Conservation (phyloP, 371 early-diverging fungal genomes). For the Syncephalastrum racemosum region DNA sequence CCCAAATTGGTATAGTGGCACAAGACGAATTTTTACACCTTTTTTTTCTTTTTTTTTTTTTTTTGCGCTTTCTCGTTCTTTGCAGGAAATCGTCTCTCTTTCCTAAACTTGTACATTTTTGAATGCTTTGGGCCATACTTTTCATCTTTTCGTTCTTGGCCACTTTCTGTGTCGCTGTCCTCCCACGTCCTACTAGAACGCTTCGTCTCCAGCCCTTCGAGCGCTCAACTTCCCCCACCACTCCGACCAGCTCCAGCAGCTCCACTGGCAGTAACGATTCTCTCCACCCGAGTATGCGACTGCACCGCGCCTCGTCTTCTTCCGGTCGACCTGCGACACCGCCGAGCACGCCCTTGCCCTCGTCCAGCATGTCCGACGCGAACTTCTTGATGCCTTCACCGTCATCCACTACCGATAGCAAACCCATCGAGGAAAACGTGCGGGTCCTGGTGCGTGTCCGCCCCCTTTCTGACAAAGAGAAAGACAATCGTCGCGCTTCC, state of each 20-base stretch:
- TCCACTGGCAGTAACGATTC: too few relatives aligned
- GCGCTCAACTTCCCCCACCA: conserved; percentile 10
- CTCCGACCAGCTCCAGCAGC: not conserved
- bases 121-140: conserved; percentile 1
- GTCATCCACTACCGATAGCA: too few relatives aligned
- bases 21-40: not conserved
- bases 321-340: too few relatives aligned
- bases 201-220: conserved; percentile 4
- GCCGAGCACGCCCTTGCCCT: too few relatives aligned
- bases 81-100: conserved; percentile 6
- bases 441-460: conserved; percentile 18
- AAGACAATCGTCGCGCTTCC: conserved; percentile 47
- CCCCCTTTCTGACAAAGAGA: conserved; percentile 65
- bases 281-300: too few relatives aligned
- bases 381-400: too few relatives aligned
- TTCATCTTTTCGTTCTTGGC: conserved; percentile 1
- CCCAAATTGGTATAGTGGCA: too few relatives aligned
- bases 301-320: too few relatives aligned
- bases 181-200: too few relatives aligned
- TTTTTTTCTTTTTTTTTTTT: conserved; percentile 2
- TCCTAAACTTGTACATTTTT: conserved; percentile 1
- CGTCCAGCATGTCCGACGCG: too few relatives aligned
- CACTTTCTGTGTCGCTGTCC: conserved; percentile 10
- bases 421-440: too few relatives aligned
- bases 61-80: not conserved